phyloP scores from a whole-genome alignment of 1,284 basidiomycete genomes.

The Moesziomyces aphidis region DNA sequence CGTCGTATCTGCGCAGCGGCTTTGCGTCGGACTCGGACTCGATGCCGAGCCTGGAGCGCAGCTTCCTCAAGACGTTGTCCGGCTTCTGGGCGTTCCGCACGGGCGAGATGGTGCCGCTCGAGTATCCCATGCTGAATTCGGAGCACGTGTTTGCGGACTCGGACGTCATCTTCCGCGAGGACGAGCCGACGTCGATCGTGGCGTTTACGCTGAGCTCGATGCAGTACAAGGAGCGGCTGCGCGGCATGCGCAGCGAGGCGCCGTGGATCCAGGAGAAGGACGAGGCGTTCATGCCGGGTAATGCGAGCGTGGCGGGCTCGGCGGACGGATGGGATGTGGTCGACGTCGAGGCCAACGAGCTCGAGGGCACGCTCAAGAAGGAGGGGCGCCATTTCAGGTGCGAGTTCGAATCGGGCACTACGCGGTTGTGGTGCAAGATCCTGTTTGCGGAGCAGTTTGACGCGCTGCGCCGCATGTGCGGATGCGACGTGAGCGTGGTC shows the following conservation, averaged over 20 bases:
- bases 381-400: conserved; percentile 65
- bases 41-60: conserved; percentile 45
- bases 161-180: conserved; percentile 86
- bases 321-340: conserved; percentile 45
- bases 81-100: conserved; percentile 74
- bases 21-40: conserved; percentile 48
- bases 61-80: conserved; percentile 82
- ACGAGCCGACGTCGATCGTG: conserved; percentile 98
- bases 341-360: conserved; percentile 37
- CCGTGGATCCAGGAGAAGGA: conserved; percentile 32
- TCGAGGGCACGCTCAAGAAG: conserved; percentile 56
- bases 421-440: conserved; percentile 91
- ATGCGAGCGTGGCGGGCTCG: conserved; percentile 69
- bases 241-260: conserved; percentile 45
- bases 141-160: conserved; percentile 87
- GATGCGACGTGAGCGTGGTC: conserved; percentile 91
- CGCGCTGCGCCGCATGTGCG: conserved; percentile 88
- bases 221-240: conserved; percentile 73
- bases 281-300: conserved; percentile 72
- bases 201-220: conserved; percentile 92
- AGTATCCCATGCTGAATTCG: conserved; percentile 71
- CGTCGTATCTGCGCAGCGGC: conserved; percentile 44
- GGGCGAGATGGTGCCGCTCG: conserved; percentile 71
- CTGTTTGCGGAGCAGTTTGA: conserved; percentile 98
- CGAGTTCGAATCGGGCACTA: conserved; percentile 74